Base-by-base conservation (phyloP, 2,329 filamentous ascomycete species). In the Aspergillus sergii region DNA sequence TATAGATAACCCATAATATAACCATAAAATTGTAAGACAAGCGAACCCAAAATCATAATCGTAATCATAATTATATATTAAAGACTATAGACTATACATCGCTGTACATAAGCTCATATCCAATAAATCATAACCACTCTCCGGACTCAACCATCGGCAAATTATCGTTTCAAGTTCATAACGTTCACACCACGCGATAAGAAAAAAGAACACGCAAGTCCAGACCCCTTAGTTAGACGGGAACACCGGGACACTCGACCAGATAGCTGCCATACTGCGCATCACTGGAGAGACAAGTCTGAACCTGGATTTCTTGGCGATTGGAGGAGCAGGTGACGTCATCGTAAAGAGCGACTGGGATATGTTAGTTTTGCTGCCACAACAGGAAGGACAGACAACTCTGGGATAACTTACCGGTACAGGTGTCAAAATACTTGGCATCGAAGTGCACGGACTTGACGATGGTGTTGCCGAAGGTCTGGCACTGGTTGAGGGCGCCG, bases 371-470 rank as follows among this genome's bases (percentile, higher is more conserved):
- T 12, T 34, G 23, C 19, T 48, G 45, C 10, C 30, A 32, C 30
- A 32, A 10, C 4, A 26, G 23, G 23, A 26, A 26, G 23, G 23
- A 26, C 23, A 26, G 23, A 26, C 23, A 28, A 28, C 26, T 28
- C 26, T 30, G 48, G 28, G 9, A 32, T 4, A 10, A 70, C 59
- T 48, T 56, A 60, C 59, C 12, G 19, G 28, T 54, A 36, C 32
- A 60, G 9, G 21, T 34, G 7, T 34, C 51, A 16, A 1, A n/a
- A n/a, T 19, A 19, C 28, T 23, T 21, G 66, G 53, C 59, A 16
- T 69, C 64, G n/a, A 62, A 68, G 51, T 48, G 62, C 16, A 69
- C 60, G 16, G 67, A 69, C 30, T 57, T 28, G 34, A 66, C 46
- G 4, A 26, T 59, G 9, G 2, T n/a, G 6, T 59, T 56, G 9